These are phyloP conservation scores for Corymbia calophylla DNA, from an alignment of 441 rosid genomes.

Conservation along the genomic window DNA sequence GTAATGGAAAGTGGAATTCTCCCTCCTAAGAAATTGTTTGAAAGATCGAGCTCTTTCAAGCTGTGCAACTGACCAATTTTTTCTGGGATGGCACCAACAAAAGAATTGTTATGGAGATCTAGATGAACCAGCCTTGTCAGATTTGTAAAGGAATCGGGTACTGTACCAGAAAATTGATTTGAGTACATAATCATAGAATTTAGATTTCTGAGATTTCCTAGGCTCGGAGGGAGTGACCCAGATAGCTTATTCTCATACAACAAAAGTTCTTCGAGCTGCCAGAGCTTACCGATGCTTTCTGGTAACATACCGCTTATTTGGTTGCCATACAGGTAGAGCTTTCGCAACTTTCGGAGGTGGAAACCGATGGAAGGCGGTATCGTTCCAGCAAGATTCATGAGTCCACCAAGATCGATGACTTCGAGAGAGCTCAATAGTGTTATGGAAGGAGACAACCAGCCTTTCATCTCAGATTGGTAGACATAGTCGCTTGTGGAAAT, in stretches of 20 bases:
- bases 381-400: conserved; percentile 26
- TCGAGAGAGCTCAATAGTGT: conserved; percentile 27
- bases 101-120: conserved; percentile 36
- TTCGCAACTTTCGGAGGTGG: conserved; percentile 24
- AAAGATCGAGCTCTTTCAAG: conserved; percentile 37
- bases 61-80: conserved; percentile 29
- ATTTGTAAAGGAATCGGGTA: conserved; percentile 29
- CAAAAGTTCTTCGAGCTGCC: conserved; percentile 35
- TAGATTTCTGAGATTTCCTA: conserved; percentile 28
- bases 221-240: conserved; percentile 32
- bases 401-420: conserved; percentile 49
- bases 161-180: conserved; percentile 24
- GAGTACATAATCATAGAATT: conserved; percentile 30
- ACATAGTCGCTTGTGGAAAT: conserved; percentile 20
- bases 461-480: conserved; percentile 41
- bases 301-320: conserved; percentile 33
- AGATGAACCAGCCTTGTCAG: conserved; percentile 28
- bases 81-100: conserved; percentile 29
- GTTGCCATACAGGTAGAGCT: conserved; percentile 43
- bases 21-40: conserved; percentile 30
- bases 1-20: conserved; percentile 30
- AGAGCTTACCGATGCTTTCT: conserved; percentile 39
- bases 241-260: conserved; percentile 37
- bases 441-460: conserved; percentile 35
- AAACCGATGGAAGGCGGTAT: conserved; percentile 36